Base-by-base conservation (phyloP, 495 filamentous ascomycete genomes). In the Coniosporium apollinis region DNA sequence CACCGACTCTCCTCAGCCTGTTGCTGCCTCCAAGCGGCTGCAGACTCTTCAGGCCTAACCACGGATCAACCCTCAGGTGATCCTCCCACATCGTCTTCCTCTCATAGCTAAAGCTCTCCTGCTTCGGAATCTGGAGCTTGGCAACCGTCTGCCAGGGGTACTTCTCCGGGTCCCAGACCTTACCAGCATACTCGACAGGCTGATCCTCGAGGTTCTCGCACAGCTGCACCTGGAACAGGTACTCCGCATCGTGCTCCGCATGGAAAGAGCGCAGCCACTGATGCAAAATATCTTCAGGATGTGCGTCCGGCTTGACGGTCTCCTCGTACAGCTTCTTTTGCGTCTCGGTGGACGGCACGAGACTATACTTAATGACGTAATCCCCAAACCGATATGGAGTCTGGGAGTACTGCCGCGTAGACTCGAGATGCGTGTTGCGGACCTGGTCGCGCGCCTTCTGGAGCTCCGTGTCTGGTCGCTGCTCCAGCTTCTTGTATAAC, bases 131-230 rank as follows among this genome's bases (percentile, higher is more conserved):
- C 19, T 58, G 39, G 15, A 66, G 41, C 22, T 46, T 56, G 11
- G 58, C 65, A 13, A 67, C 57, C 14, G 58, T 58, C 39, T 64
- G 59, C 50, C 48, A 65, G 2, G 64, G 65, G 29, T 66, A 65
- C 36, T 61, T 66, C 41, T 56, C 52, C 17, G 54, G 41, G 39
- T 66, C 61, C 61, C 60, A 67, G 0, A 58, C 46, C n/a, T 55
- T 56, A 8, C 63, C 62, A 14, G 60, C 48, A 39, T 64, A 64
- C 38, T 65, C 63, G 18, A 67, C 59, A 4, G 58, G 62, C 33
- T 67, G 60, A 19, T 66, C 62, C 0, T 62, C 41, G 13, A 67
- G 45, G 37, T 67, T 57, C 37, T 66, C 58, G 13, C 54, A 50
- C 19, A 65, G 45, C 36, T 67, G 60, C 19, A 59, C 55, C 33